phyloP scores from a whole-genome alignment of 208 protist genomes.

The Phytomonas francai region DNA sequence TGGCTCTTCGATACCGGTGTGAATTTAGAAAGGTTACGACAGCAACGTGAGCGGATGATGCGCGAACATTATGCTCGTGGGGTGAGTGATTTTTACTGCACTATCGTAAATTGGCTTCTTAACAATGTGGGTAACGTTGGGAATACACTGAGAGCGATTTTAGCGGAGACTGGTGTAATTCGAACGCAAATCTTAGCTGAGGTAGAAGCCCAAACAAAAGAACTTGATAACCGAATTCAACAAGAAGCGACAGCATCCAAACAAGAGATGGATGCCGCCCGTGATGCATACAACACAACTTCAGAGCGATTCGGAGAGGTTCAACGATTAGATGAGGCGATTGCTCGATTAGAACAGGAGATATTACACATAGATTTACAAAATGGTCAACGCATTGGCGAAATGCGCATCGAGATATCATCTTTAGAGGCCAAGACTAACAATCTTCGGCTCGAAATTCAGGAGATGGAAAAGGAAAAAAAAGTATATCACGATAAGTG shows the following conservation, averaged over 20 bases:
- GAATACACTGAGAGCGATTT: conserved; percentile 30
- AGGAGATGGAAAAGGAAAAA: conserved; percentile 49
- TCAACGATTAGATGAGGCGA: conserved; percentile 47
- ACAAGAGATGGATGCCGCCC: conserved; percentile 23
- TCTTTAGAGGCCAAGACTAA: conserved; percentile 44
- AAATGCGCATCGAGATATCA: conserved; percentile 68
- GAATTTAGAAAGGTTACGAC: conserved; percentile 45
- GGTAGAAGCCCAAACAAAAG: conserved; percentile 27
- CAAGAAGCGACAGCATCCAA: conserved; percentile 18
- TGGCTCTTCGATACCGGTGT: conserved; percentile 77
- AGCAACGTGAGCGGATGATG: conserved; percentile 36
- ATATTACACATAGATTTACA: conserved; percentile 49
- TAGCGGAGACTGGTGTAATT: conserved; percentile 54
- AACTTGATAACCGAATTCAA: conserved; percentile 34
- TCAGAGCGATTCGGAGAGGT: conserved; percentile 40
- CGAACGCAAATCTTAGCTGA: conserved; percentile 44
- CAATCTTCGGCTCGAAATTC: conserved; percentile 45
- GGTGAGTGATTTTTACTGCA: conserved; percentile 65
- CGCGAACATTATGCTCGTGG: conserved; percentile 54
- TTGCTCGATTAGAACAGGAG: conserved; percentile 37
- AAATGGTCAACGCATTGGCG: conserved; percentile 47
- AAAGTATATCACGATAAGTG: conserved; percentile 39
- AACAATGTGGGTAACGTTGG: conserved; percentile 50
- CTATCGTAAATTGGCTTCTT: conserved; percentile 41
- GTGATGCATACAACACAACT: conserved; percentile 29